Conservation (phyloP, 306 rosid genomes). For the Oxytropis ochrocephala region DNA sequence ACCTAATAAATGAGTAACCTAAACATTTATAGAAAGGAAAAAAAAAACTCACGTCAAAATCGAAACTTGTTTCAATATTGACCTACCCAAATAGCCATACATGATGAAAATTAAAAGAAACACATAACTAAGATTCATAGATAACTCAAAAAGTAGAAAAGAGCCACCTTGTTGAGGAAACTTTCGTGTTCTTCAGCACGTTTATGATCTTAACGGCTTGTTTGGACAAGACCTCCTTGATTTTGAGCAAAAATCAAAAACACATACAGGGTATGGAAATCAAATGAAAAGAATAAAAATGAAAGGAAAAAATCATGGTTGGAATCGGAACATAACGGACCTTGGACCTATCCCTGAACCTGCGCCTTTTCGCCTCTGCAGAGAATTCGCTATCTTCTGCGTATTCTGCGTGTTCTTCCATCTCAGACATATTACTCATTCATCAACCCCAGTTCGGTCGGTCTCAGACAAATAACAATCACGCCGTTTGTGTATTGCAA, state of each 20-base stretch:
- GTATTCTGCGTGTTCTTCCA: conserved; percentile 41
- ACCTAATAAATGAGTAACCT: conserved; percentile 76
- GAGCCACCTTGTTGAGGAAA: conserved; percentile 56
- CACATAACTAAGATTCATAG: not conserved
- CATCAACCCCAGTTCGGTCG: too few relatives aligned
- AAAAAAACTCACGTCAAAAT: conserved; percentile 47
- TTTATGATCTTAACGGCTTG: conserved; percentile 78
- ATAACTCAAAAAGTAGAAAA: not conserved
- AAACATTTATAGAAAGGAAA: conserved; percentile 32
- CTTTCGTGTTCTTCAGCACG: conserved; percentile 81
- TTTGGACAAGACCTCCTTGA: conserved; percentile 63
- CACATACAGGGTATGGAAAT: conserved; percentile 28
- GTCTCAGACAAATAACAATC: too few relatives aligned
- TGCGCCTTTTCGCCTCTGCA: conserved; percentile 35
- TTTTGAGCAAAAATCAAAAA: conserved; percentile 36
- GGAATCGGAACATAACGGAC: conserved; percentile 12
- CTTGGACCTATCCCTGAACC: conserved; percentile 69
- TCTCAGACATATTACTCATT: conserved; percentile 36
- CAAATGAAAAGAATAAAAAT: not conserved
- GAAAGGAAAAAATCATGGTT: not conserved
- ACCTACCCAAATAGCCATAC: not conserved
- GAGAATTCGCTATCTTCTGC: conserved; percentile 43
- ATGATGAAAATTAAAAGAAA: not conserved
- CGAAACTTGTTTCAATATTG: not conserved
- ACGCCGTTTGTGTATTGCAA: too few relatives aligned